A percentile compares a stretch with the other conserved stretches of the same genome.
These are phyloP conservation scores for Monascus purpureus DNA, from an alignment of 495 filamentous ascomycete genomes.

Conservation along the genomic window DNA sequence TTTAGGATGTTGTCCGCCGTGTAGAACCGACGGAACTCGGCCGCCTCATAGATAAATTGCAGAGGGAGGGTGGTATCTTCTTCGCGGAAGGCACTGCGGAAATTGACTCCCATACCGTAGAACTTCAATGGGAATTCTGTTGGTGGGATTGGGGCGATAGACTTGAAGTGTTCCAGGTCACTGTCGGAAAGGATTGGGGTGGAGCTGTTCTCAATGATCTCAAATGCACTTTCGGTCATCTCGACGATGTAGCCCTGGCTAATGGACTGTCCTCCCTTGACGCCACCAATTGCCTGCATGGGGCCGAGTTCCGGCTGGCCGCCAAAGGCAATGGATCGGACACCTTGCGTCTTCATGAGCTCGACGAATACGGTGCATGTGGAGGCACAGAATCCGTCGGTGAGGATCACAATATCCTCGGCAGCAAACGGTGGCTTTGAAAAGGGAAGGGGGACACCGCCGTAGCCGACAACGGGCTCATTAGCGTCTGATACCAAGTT, in stretches of 20 bases:
- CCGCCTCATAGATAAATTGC: slow-evolving; percentile 16
- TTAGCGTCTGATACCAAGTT: slow-evolving; percentile 19
- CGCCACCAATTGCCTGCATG: slow-evolving; percentile 51
- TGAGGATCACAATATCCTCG: slow-evolving; percentile 36
- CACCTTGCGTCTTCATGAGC: slow-evolving; percentile 39
- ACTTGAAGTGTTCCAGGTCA: slow-evolving; percentile 15
- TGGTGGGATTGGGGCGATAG: background rate
- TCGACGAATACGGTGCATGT: slow-evolving; percentile 48
- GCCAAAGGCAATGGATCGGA: slow-evolving; percentile 47
- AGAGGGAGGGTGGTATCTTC: slow-evolving; percentile 7
- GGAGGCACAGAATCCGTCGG: slow-evolving; percentile 50
- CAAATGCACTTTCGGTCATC: slow-evolving; percentile 16
- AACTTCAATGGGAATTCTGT: background rate
- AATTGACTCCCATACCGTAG: slow-evolving; percentile 4
- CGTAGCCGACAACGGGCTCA: slow-evolving; percentile 27
- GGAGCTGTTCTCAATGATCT: slow-evolving; percentile 5
- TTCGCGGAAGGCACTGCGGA: slow-evolving; percentile 6
- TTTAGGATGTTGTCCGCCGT: slow-evolving; percentile 9
- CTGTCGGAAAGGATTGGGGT: slow-evolving; percentile 15
- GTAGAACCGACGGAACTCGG: slow-evolving; percentile 17
- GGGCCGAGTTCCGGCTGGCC: slow-evolving; percentile 40
- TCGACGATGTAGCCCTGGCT: slow-evolving; percentile 15
- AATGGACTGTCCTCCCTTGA: slow-evolving; percentile 35
- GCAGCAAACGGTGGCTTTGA: slow-evolving; percentile 26
- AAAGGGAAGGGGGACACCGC: slow-evolving; percentile 13